A percentile compares a stretch with the other conserved stretches of the same genome.
phyloP scores from a whole-genome alignment of 352 stramenopile species.

The Thraustochytrium sp. region DNA sequence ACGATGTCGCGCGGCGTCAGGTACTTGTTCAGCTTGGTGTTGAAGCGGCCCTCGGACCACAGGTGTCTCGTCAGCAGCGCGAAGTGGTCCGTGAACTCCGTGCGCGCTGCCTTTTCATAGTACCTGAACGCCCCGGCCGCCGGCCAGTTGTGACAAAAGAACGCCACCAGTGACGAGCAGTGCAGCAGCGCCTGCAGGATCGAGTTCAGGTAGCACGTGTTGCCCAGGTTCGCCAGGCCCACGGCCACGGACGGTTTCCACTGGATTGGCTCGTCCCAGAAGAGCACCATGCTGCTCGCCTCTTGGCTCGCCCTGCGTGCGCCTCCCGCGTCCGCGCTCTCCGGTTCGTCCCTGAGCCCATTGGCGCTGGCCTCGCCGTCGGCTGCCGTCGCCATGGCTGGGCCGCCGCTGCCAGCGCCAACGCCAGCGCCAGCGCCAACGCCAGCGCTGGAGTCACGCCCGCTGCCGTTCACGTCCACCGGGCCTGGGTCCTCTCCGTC shows the following conservation, averaged over 20 bases:
- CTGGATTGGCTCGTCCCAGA: constrained; percentile 3
- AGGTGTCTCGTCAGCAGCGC: not conserved
- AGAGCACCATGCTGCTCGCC: no score
- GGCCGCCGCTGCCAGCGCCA: no score
- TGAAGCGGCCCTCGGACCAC: not conserved
- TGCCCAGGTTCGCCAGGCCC: constrained; percentile 38
- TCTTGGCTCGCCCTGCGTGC: no score
- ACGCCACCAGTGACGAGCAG: constrained; percentile 18
- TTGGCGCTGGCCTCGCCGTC: no score
- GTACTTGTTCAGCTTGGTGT: constrained; percentile 18
- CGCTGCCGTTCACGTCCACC: no score
- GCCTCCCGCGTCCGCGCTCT: no score
- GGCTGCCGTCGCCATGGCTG: no score
- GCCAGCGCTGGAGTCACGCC: no score
- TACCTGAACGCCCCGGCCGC: not conserved
- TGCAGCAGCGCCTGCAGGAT: constrained; percentile 30
- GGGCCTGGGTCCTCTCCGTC: no score
- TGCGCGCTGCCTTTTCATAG: not conserved
- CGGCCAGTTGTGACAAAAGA: constrained; percentile 37
- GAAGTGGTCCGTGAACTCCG: constrained; percentile 23
- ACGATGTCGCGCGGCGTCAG: not conserved
- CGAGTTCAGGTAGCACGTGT: constrained; percentile 45
- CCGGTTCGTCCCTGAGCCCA: no score
- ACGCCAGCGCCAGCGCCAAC: no score
- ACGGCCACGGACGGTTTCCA: constrained; percentile 31